Percentiles rank a stretch among this genome's conserved stretches.
phyloP scores from a whole-genome alignment of 257 asterid genomes.

The Eucommia ulmoides region DNA sequence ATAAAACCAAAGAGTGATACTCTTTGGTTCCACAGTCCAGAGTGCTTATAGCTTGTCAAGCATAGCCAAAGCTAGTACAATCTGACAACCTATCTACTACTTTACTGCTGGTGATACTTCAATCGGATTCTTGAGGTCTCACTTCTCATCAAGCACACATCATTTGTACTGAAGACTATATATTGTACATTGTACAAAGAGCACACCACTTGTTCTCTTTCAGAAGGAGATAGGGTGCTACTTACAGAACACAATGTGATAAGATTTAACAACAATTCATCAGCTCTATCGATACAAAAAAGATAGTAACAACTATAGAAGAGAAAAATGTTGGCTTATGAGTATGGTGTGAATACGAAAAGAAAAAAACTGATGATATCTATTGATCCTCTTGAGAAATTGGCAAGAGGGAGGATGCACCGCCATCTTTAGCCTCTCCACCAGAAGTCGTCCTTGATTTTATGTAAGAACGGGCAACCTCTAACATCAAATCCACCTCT shows the following conservation, averaged over 20 bases:
- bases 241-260: no score
- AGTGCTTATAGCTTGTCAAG: no score
- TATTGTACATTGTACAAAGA: no score
- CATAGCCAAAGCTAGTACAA: no score
- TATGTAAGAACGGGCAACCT: slow-evolving; percentile 53
- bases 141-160: no score
- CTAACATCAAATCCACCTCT: slow-evolving; percentile 58
- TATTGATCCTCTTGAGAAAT: slow-evolving; percentile 23
- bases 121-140: no score
- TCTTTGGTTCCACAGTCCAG: no score
- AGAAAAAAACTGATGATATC: background rate
- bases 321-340: slow-evolving; percentile 3
- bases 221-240: slow-evolving; percentile 36
- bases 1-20: no score
- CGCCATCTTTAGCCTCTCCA: slow-evolving; percentile 13
- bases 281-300: background rate
- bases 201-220: slow-evolving; percentile 36
- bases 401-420: slow-evolving; percentile 15
- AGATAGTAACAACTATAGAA: slow-evolving; percentile 5
- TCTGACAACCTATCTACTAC: no score
- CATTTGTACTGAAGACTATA: no score
- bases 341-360: background rate
- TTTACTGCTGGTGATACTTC: no score
- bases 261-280: background rate
- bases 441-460: slow-evolving; percentile 35